Base-by-base conservation (phyloP, 202 grass and related monocot species). In the Eragrostis tef region DNA sequence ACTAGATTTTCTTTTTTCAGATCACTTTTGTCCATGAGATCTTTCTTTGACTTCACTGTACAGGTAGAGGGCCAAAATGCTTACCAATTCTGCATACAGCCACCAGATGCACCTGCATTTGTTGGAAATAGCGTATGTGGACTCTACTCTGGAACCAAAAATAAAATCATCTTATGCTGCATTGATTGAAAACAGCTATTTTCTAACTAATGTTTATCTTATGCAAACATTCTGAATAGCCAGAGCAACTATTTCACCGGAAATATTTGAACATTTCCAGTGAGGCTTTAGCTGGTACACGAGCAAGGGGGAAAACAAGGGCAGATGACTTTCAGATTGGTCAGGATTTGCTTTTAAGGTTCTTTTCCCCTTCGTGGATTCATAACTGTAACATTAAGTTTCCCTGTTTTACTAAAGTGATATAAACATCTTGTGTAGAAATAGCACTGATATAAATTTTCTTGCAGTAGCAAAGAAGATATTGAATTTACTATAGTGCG, bases 241-340 rank as follows among this genome's bases (percentile, higher is more conserved):
- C 96, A 93, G 96, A 99, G 85, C 89, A 95, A 91, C 84, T 99
- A 87, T 99, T 99, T 93, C 92, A 99, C 50, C 86, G 92, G 79
- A 99, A 95, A 78, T 86, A 91, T 79, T 90, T 91, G 67, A 85
- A 87, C 68, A 93, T 98, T 93, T 90, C 96, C 70, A 98, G 92
- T 7, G 96, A 98, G 87, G 96, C 96, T 85, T 91, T 98, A 74
- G 92, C 96, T 59, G 96, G 96, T 67, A 98, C 96, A 29, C 86
- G 96, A 44, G 85, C 90, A 81, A 87, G 96, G 66, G 92, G 96
- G 6, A 74, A 91, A 86, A 95, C 92, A 77, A 88, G 36, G 19
- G 58, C 66, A 61, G 87, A 95, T 87, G 96, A 95, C 60, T 82
- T 91, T 80, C 80, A 90, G 77, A 93, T 99, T 41, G 92, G 90